These are phyloP conservation scores for Rhizoctonia solani DNA, from an alignment of 1,284 basidiomycete genomes.

Conservation along the genomic window DNA sequence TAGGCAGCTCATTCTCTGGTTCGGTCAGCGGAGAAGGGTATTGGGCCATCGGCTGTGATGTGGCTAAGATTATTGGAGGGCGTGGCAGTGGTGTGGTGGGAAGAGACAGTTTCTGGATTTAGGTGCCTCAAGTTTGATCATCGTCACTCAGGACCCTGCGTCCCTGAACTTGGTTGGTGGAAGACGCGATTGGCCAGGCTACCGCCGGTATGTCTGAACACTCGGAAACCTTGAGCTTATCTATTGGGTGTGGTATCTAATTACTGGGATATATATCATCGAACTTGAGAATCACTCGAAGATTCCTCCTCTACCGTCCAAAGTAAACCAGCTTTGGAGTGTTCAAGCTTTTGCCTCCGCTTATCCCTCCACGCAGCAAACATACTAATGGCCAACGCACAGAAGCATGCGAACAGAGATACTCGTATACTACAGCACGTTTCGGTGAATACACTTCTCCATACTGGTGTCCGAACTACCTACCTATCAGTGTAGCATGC, in stretches of 20 bases:
- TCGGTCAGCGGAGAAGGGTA: constrained; percentile 4
- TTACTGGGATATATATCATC: not conserved
- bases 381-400: constrained; percentile 33
- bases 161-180: not conserved
- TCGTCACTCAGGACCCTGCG: not conserved
- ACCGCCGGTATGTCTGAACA: too few relatives aligned
- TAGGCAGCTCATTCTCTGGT: not conserved
- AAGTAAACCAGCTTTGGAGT: constrained; percentile 8
- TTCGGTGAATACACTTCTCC: not conserved
- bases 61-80: not conserved
- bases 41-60: constrained; percentile 4
- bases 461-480: not conserved
- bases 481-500: constrained; percentile 38
- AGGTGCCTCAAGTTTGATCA: not conserved
- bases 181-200: not conserved
- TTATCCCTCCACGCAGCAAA: constrained; percentile 37
- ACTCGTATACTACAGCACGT: constrained; percentile 30
- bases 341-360: not conserved
- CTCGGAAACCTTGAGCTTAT: too few relatives aligned
- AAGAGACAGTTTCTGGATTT: not conserved
- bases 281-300: not conserved
- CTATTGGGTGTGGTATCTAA: not conserved
- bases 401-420: constrained; percentile 29
- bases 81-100: not conserved
- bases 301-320: constrained; percentile 30